Percentiles rank a stretch among this genome's conserved stretches.
Conservation (phyloP, 768 basidiomycete species). For the Amanita rimosa region DNA sequence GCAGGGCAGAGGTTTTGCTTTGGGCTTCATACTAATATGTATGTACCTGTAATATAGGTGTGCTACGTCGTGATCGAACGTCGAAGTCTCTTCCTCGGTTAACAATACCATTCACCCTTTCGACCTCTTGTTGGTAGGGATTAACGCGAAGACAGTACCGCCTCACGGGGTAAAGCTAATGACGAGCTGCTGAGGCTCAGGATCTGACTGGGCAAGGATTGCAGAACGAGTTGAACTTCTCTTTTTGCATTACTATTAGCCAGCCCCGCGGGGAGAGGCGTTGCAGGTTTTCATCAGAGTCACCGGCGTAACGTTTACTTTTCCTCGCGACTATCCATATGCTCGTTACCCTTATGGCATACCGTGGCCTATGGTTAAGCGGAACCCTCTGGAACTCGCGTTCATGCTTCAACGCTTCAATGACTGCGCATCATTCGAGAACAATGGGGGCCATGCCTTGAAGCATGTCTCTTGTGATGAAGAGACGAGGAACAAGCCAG, state of each 20-base stretch:
- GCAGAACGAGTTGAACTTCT: constrained; percentile 51
- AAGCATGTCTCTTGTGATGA: constrained; percentile 67
- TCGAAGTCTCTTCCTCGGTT: too few relatives aligned
- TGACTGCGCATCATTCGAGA: constrained; percentile 64
- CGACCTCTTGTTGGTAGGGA: background rate
- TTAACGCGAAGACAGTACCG: background rate
- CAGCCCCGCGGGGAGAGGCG: constrained; percentile 38
- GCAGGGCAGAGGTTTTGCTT: too few relatives aligned
- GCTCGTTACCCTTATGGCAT: constrained; percentile 48
- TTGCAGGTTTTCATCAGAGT: constrained; percentile 17
- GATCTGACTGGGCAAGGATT: constrained; percentile 34
- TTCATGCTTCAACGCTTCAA: constrained; percentile 72
- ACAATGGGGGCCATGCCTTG: constrained; percentile 70
- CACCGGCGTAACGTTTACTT: constrained; percentile 81
- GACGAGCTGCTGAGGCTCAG: constrained; percentile 26
- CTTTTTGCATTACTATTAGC: background rate
- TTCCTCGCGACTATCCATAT: constrained; percentile 75
- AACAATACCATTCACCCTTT: background rate
- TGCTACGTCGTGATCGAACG: too few relatives aligned
- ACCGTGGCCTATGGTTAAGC: constrained; percentile 71
- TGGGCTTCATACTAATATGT: too few relatives aligned
- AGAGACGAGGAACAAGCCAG: constrained; percentile 38
- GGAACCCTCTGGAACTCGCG: constrained; percentile 69
- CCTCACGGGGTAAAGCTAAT: constrained; percentile 28
- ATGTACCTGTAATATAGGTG: too few relatives aligned